A percentile compares a stretch with the other conserved stretches of the same genome.
These are phyloP conservation scores for Hymenotorrendiella dingleyae DNA, from an alignment of 2,329 filamentous ascomycete species.

Conservation along the genomic window DNA sequence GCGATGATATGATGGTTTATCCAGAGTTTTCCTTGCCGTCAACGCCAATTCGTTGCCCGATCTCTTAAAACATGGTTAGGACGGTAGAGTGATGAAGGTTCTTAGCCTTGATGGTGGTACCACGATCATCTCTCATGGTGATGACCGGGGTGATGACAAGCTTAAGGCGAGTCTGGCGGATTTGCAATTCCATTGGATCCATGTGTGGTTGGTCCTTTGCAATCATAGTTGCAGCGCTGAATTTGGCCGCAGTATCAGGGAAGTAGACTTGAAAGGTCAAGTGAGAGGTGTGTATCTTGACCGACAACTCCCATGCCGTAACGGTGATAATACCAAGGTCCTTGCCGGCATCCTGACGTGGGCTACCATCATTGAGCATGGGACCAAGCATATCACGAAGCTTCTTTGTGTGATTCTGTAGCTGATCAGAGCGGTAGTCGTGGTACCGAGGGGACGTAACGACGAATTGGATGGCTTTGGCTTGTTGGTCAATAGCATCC, in stretches of 20 bases:
- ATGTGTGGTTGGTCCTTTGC: constrained; percentile 35
- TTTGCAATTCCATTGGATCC: constrained; percentile 40
- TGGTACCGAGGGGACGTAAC: constrained; percentile 32
- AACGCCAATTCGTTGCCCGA: neutral
- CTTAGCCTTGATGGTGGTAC: constrained; percentile 22
- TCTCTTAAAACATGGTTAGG: constrained; percentile 22
- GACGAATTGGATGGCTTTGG: constrained; percentile 34
- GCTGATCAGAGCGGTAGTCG: constrained; percentile 15
- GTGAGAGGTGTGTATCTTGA: constrained; percentile 39
- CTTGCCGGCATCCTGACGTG: constrained; percentile 34
- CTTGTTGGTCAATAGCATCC: constrained; percentile 33
- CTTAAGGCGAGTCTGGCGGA: constrained; percentile 46
- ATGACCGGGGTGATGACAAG: constrained; percentile 49
- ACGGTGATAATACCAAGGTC: constrained; percentile 31
- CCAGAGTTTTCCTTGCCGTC: no score
- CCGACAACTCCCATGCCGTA: constrained; percentile 31
- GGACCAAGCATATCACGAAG: constrained; percentile 41
- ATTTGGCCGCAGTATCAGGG: constrained; percentile 44
- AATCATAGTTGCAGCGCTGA: constrained; percentile 42
- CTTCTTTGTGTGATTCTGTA: constrained; percentile 19
- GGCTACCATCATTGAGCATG: constrained; percentile 33
- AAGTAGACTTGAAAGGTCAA: constrained; percentile 42
- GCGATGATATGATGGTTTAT: neutral
- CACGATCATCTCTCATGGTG: constrained; percentile 45
- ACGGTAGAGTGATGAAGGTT: constrained; percentile 22